Evolutionary conservation across 2,329 filamentous ascomycete genomes (phyloP).

Genomic region (Botryotinia calthae): DNA sequence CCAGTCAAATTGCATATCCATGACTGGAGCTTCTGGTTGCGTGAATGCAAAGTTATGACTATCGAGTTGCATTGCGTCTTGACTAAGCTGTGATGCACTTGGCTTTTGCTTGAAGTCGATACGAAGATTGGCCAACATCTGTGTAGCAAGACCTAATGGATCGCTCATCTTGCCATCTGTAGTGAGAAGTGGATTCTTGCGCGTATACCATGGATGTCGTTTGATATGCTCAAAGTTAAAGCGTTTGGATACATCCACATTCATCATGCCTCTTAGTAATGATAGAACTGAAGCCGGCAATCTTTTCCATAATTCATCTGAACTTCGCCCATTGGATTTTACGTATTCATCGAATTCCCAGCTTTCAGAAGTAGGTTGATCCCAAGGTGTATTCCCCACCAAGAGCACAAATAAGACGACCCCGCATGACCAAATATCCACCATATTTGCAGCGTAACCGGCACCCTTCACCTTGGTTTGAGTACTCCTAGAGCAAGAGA

Average conservation of each 20-base stretch:
- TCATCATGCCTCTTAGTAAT: constrained; percentile 90
- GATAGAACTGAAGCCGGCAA: constrained; percentile 74
- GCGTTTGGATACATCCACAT: constrained; percentile 67
- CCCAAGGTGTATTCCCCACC: constrained; percentile 97
- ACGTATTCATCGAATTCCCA: constrained; percentile 92
- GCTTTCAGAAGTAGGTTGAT: constrained; percentile 80
- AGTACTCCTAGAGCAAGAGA: constrained; percentile 49
- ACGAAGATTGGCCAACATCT: constrained; percentile 86
- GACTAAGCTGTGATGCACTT: constrained; percentile 39
- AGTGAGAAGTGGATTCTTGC: constrained; percentile 73
- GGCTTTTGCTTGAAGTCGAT: constrained; percentile 80
- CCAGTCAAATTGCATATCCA: constrained; percentile 81
- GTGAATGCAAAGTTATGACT: constrained; percentile 65
- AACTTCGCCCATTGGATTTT: constrained; percentile 73
- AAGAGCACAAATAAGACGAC: constrained; percentile 96
- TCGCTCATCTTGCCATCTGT: constrained; percentile 73
- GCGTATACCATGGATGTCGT: constrained; percentile 92
- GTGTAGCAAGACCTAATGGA: constrained; percentile 81
- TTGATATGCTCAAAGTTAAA: constrained; percentile 87
- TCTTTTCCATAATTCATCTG: constrained; percentile 80
- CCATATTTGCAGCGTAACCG: constrained; percentile 75
- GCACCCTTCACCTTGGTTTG: constrained; percentile 48
- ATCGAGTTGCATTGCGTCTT: constrained; percentile 71
- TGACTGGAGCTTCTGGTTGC: constrained; percentile 75
- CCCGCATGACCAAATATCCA: constrained; percentile 96